Percentiles rank a stretch among this genome's conserved stretches.
phyloP scores from a whole-genome alignment of 2,329 filamentous ascomycete species.

The Dendryphion nanum region DNA sequence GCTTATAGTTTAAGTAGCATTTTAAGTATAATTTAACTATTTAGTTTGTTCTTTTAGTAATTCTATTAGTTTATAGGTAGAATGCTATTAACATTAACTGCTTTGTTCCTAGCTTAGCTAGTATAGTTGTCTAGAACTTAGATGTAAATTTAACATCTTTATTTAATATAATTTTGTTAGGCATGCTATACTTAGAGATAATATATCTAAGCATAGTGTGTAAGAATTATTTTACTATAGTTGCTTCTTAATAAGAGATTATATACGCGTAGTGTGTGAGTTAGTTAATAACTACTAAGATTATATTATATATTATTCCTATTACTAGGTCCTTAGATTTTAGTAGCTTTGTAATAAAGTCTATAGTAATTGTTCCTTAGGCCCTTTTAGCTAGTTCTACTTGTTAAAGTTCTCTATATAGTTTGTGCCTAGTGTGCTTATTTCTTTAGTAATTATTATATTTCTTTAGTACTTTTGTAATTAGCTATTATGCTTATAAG shows the following conservation, averaged over 20 bases:
- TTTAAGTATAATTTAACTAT: constrained; percentile 1
- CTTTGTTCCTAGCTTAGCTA: constrained; percentile 1
- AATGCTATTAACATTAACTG: not conserved
- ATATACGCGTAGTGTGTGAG: not conserved
- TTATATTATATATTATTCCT: constrained; percentile 2
- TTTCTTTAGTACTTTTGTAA: not conserved
- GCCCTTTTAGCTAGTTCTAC: constrained; percentile 2
- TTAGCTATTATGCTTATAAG: not conserved
- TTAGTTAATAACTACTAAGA: not conserved
- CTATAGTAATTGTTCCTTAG: constrained; percentile 2
- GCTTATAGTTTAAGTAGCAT: constrained; percentile 2
- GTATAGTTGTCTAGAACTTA: not conserved
- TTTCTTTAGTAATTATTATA: constrained; percentile 6
- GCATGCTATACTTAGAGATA: constrained; percentile 1
- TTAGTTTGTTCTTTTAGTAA: constrained; percentile 1
- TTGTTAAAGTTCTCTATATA: constrained; percentile 7
- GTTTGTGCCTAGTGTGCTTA: constrained; percentile 3
- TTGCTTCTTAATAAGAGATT: not conserved
- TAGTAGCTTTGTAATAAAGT: constrained; percentile 7
- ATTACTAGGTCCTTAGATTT: constrained; percentile 2
- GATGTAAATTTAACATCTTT: constrained; percentile 1
- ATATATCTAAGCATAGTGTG: no score
- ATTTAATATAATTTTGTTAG: constrained; percentile 3
- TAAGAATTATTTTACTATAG: not conserved
- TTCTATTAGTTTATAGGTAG: constrained; percentile 1